Evolutionary conservation across 2,329 filamentous ascomycete species (phyloP).

Genomic region (Hirsutella minnesotensis): DNA sequence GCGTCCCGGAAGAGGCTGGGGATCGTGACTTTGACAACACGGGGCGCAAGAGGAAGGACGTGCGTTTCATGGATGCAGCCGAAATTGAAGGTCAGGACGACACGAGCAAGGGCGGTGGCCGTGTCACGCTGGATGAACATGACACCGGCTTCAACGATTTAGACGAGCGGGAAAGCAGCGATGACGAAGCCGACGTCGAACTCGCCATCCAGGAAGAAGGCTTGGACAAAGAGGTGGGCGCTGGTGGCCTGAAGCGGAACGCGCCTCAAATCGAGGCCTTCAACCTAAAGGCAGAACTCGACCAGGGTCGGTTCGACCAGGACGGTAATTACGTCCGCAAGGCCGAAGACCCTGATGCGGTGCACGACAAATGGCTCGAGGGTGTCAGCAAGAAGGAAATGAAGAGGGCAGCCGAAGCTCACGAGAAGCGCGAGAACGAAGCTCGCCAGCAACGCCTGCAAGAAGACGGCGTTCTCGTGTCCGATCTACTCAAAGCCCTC

Average conservation of each 20-base stretch:
- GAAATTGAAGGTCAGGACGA: constrained; percentile 72
- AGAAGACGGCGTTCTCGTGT: constrained; percentile 63
- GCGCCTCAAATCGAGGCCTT: constrained; percentile 93
- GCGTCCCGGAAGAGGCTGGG: constrained; percentile 18
- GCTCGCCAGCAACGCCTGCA: constrained; percentile 56
- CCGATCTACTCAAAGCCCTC: constrained; percentile 61
- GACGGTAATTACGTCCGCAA: constrained; percentile 85
- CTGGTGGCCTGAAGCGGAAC: constrained; percentile 82
- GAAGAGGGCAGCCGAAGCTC: constrained; percentile 73
- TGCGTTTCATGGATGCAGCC: constrained; percentile 44
- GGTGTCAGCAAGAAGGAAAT: constrained; percentile 92
- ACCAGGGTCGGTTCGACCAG: constrained; percentile 88
- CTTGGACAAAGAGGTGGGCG: constrained; percentile 79
- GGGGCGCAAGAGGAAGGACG: constrained; percentile 51
- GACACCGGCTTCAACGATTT: too few relatives aligned
- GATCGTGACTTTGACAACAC: constrained; percentile 13
- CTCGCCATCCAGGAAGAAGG: constrained; percentile 60
- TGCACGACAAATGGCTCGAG: constrained; percentile 86
- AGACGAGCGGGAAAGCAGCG: constrained; percentile 42
- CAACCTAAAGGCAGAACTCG: constrained; percentile 81
- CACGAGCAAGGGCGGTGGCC: constrained; percentile 61
- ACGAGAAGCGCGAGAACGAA: constrained; percentile 74
- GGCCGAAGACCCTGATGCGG: constrained; percentile 75
- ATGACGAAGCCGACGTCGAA: constrained; percentile 60
- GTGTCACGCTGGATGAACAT: constrained; percentile 53